Percentiles rank a stretch among this genome's conserved stretches.
Conservation (phyloP, 257 asterid species). For the Scutellaria baicalensis region DNA sequence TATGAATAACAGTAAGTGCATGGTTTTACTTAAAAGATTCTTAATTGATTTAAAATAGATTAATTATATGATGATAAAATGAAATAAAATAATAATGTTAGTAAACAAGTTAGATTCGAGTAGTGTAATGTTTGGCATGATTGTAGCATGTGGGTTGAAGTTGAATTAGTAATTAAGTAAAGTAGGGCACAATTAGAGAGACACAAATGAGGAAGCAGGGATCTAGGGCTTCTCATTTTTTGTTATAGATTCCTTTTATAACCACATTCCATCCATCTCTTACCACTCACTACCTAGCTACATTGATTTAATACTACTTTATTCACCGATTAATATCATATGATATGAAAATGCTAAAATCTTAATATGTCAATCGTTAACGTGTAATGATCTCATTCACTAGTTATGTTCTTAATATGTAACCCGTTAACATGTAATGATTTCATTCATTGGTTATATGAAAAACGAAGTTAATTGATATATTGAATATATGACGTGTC, state of each 20-base stretch:
- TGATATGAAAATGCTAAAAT: too few relatives aligned
- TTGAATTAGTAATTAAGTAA: constrained; percentile 11
- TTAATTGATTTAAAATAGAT: neutral
- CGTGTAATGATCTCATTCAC: too few relatives aligned
- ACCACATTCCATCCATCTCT: constrained; percentile 12
- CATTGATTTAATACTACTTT: too few relatives aligned
- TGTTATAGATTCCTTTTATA: constrained; percentile 47
- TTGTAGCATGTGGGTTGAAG: constrained; percentile 20
- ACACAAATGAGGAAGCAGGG: constrained; percentile 43
- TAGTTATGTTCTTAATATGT: too few relatives aligned
- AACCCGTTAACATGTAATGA: too few relatives aligned
- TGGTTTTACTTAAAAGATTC: neutral
- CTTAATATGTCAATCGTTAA: too few relatives aligned
- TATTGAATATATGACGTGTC: too few relatives aligned
- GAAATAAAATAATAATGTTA: neutral
- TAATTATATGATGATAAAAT: constrained; percentile 9
- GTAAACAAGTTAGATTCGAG: constrained; percentile 41
- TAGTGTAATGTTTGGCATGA: constrained; percentile 15
- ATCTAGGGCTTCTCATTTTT: constrained; percentile 38
- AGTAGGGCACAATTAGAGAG: constrained; percentile 21
- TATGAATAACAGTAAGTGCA: too few relatives aligned
- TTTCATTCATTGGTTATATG: too few relatives aligned
- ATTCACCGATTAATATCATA: too few relatives aligned
- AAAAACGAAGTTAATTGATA: too few relatives aligned
- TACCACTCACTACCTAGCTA: neutral